phyloP scores from a whole-genome alignment of 2,329 filamentous ascomycete species.

The Scedosporium boydii region DNA sequence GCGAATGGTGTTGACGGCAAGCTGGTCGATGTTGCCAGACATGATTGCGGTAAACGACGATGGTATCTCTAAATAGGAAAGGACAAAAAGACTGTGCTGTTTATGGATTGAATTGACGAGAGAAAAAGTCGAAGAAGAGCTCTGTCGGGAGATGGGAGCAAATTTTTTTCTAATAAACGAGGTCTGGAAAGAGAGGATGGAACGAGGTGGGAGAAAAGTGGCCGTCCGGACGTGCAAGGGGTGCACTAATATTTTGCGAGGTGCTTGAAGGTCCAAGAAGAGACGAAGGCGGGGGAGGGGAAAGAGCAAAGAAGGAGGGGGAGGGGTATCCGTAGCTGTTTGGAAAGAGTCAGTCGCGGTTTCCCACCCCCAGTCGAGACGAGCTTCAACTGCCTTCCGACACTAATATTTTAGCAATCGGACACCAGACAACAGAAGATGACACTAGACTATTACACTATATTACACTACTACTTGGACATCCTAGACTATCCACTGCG shows the following conservation, averaged over 20 bases:
- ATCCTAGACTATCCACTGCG: too few species aligned
- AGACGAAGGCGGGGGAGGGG: background rate
- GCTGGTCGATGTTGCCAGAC: conserved; percentile 80
- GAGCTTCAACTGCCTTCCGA: background rate
- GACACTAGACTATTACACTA: background rate
- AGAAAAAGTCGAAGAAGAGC: conserved; percentile 9
- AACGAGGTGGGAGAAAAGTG: background rate
- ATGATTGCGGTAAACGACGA: conserved; percentile 46
- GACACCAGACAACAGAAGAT: too few species aligned
- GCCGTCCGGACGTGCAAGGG: background rate
- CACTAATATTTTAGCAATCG: background rate
- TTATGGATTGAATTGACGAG: conserved; percentile 12
- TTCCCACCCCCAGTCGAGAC: background rate
- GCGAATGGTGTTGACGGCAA: conserved; percentile 97
- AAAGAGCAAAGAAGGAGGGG: background rate
- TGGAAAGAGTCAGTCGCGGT: background rate
- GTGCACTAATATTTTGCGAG: background rate
- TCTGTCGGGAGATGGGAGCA: background rate
- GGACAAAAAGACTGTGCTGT: conserved; percentile 11
- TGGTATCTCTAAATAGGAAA: conserved; percentile 8
- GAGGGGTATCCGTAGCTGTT: conserved; percentile 3
- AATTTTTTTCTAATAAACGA: background rate
- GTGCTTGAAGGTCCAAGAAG: background rate
- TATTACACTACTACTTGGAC: background rate
- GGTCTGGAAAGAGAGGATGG: background rate